phyloP scores from a whole-genome alignment of 225 moss, liverwort and hornwort species.

The Rhytidiadelphus loreus region DNA sequence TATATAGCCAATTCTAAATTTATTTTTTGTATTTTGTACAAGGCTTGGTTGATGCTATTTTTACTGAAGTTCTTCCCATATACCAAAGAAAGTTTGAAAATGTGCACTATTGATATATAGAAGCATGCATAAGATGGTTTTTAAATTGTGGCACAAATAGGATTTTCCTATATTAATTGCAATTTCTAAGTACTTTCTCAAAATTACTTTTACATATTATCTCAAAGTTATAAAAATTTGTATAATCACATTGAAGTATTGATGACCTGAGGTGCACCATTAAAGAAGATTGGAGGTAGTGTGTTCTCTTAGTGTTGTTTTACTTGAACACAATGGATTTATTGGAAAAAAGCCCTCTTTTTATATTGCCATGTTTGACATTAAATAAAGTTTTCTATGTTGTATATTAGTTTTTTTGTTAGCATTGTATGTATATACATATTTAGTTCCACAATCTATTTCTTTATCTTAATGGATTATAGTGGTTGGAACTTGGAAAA shows the following conservation, averaged over 20 bases:
- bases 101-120: not conserved
- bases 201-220: not conserved
- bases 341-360: not conserved
- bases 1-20: not conserved
- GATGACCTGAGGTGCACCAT: not conserved
- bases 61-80: rapidly evolving
- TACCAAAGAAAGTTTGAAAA: not conserved
- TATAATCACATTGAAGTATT: not conserved
- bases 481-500: not conserved
- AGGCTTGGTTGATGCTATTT: rapidly evolving
- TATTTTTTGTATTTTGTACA: not conserved
- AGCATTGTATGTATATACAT: not conserved
- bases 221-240: not conserved
- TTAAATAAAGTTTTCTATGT: not conserved
- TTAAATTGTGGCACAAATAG: not conserved
- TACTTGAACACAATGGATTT: not conserved
- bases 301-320: not conserved
- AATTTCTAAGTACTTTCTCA: not conserved
- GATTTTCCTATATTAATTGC: not conserved
- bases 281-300: not conserved
- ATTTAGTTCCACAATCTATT: not conserved
- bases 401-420: not conserved
- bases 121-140: not conserved
- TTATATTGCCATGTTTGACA: not conserved
- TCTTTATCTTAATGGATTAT: not conserved